phyloP scores from a whole-genome alignment of 192 early-diverging fungal species.

The Backusella psychrophila region DNA sequence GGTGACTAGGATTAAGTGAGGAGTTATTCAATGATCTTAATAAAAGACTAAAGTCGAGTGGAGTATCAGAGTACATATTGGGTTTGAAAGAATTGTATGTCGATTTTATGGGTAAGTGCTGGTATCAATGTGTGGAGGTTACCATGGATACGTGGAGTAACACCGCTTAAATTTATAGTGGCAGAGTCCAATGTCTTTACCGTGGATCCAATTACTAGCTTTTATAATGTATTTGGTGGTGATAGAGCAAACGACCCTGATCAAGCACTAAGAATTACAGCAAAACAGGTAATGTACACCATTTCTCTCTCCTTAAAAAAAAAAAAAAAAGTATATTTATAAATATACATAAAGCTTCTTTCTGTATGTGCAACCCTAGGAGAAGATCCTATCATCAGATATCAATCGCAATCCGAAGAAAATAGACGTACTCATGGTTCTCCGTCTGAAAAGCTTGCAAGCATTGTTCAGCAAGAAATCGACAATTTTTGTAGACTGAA shows the following conservation, averaged over 20 bases:
- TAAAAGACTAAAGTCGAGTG: conserved; percentile 47
- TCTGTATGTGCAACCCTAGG: conserved; percentile 87
- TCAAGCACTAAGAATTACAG: neutral
- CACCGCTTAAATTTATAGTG: conserved; percentile 10
- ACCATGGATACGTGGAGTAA: neutral
- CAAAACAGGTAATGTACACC: conserved; percentile 15
- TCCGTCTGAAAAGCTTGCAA: conserved; percentile 71
- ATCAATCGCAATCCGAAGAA: conserved; percentile 72
- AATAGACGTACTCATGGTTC: conserved; percentile 28
- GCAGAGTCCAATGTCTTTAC: conserved; percentile 52
- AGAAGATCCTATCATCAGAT: conserved; percentile 92
- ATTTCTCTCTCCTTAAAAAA: neutral
- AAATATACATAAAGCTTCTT: conserved; percentile 54
- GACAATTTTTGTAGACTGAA: conserved; percentile 70
- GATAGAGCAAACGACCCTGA: conserved; percentile 27
- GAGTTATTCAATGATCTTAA: conserved; percentile 49
- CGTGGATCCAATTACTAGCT: conserved; percentile 66
- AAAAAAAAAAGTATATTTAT: neutral
- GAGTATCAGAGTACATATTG: conserved; percentile 56
- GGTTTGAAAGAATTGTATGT: conserved; percentile 73
- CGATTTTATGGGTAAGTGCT: conserved; percentile 72
- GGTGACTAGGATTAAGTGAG: conserved; percentile 58
- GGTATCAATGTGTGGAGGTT: neutral
- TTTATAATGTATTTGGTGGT: conserved; percentile 64
- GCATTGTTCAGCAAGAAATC: conserved; percentile 77